Conservation (phyloP, 2,329 filamentous ascomycete genomes). For the Cladosporium sp. region DNA sequence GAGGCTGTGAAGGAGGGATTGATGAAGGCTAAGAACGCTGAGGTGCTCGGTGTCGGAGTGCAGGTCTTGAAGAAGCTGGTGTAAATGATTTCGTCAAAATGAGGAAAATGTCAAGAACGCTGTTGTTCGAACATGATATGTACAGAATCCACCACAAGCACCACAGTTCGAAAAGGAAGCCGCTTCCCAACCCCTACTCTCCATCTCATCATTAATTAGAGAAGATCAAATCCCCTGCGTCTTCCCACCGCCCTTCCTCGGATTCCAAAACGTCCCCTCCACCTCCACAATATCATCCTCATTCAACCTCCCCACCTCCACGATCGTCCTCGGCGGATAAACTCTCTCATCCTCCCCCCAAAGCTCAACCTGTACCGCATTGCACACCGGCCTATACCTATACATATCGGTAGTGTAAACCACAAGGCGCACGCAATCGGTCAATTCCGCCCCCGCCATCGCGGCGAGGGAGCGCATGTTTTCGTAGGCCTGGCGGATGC, state of each 20-base stretch:
- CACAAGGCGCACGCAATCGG: conserved; percentile 27
- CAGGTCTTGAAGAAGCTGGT: conserved; percentile 68
- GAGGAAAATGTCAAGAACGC: not conserved
- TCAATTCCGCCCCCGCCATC: conserved; percentile 33
- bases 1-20: conserved; percentile 69
- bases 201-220: too few species aligned
- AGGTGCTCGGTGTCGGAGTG: conserved; percentile 70
- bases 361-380: conserved; percentile 35
- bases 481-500: conserved; percentile 36
- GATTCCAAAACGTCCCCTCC: conserved; percentile 21
- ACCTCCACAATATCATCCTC: conserved; percentile 25
- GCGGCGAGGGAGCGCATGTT: conserved; percentile 37
- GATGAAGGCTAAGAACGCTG: conserved; percentile 66
- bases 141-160: not conserved
- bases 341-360: conserved; percentile 32
- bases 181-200: too few species aligned
- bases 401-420: conserved; percentile 41
- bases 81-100: not conserved
- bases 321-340: conserved; percentile 34
- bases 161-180: too few species aligned
- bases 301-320: conserved; percentile 38
- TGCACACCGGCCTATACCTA: conserved; percentile 37
- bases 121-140: too few species aligned
- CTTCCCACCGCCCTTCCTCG: not conserved
- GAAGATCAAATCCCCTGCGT: too few species aligned